These are phyloP conservation scores for Leptographium radiaticola DNA, from an alignment of 2,329 filamentous ascomycete species.

Conservation along the genomic window DNA sequence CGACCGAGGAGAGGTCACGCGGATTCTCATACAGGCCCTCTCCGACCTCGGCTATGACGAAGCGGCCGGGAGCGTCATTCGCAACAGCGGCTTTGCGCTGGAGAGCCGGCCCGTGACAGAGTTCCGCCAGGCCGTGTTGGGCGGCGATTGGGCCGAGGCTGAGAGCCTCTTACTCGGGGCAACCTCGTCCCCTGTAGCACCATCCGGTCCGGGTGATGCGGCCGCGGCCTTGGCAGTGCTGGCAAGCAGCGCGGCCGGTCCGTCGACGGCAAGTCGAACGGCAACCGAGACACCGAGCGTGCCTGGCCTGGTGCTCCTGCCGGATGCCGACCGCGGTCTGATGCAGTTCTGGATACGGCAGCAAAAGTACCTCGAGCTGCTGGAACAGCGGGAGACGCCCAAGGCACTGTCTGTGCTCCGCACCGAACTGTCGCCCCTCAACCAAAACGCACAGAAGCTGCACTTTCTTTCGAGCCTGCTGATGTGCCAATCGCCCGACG, in stretches of 20 bases:
- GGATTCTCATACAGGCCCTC: constrained; percentile 83
- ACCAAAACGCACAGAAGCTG: constrained; percentile 62
- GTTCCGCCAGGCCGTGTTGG: constrained; percentile 68
- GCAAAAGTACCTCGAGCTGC: constrained; percentile 86
- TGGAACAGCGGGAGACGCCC: constrained; percentile 63
- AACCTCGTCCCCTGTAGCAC: constrained; percentile 4
- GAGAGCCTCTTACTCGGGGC: constrained; percentile 62
- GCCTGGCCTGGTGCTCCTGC: constrained; percentile 56
- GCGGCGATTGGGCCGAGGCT: constrained; percentile 74
- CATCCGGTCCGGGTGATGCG: no score
- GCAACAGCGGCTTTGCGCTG: constrained; percentile 75
- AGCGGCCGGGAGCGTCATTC: constrained; percentile 61
- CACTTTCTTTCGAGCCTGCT: constrained; percentile 79
- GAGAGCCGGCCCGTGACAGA: constrained; percentile 78
- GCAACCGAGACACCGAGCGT: not conserved
- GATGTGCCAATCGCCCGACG: constrained; percentile 71
- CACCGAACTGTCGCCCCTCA: constrained; percentile 74
- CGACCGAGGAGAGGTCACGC: constrained; percentile 81
- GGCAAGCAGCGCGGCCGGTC: not conserved
- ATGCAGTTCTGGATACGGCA: constrained; percentile 85
- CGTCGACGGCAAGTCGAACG: not conserved
- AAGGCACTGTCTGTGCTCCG: constrained; percentile 73
- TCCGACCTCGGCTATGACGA: constrained; percentile 75
- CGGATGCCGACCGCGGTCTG: constrained; percentile 59
- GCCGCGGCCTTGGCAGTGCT: not conserved